Evolutionary conservation across 31 red algal genomes (phyloP).

Genomic region (Porphyra umbilicalis): DNA sequence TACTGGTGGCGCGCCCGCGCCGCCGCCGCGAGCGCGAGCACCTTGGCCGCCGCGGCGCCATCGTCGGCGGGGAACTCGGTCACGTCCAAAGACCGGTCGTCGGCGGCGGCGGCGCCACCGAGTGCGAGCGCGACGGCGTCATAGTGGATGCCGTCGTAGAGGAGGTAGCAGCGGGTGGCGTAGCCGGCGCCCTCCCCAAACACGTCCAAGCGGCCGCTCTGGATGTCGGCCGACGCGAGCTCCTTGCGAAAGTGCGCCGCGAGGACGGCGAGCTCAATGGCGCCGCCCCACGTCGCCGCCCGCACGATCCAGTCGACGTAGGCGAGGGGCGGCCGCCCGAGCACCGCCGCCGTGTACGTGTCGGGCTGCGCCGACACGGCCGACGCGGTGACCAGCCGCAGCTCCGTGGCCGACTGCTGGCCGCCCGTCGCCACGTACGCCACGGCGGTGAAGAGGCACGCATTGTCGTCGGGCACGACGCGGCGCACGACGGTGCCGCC

Average conservation of each 20-base stretch:
- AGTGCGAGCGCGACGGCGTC: conserved; percentile 62
- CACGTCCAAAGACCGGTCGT: conserved; percentile 28
- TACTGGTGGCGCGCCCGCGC: conserved; percentile 39
- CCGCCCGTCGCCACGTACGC: conserved; percentile 9
- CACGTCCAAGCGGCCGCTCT: conserved; percentile 68
- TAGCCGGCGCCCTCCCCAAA: conserved; percentile 78
- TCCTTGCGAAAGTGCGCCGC: conserved; percentile 48
- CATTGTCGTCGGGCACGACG: conserved; percentile 91
- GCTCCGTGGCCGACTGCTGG: neutral
- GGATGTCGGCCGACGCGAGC: conserved; percentile 79
- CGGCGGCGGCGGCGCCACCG: neutral
- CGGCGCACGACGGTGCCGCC: conserved; percentile 22
- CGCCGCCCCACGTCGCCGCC: conserved; percentile 88
- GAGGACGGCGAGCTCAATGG: conserved; percentile 85
- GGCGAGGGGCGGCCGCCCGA: conserved; percentile 34
- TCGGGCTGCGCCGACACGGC: conserved; percentile 24
- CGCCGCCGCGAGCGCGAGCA: conserved; percentile 26
- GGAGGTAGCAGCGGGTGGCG: conserved; percentile 40
- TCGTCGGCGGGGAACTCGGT: conserved; percentile 65
- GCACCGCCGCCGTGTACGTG: conserved; percentile 61
- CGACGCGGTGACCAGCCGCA: conserved; percentile 35
- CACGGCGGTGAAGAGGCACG: conserved; percentile 81
- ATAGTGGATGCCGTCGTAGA: conserved; percentile 99
- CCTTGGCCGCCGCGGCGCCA: conserved; percentile 9
- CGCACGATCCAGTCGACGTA: conserved; percentile 74